phyloP scores from a whole-genome alignment of 495 filamentous ascomycete genomes.

The Apodospora peruviana region DNA sequence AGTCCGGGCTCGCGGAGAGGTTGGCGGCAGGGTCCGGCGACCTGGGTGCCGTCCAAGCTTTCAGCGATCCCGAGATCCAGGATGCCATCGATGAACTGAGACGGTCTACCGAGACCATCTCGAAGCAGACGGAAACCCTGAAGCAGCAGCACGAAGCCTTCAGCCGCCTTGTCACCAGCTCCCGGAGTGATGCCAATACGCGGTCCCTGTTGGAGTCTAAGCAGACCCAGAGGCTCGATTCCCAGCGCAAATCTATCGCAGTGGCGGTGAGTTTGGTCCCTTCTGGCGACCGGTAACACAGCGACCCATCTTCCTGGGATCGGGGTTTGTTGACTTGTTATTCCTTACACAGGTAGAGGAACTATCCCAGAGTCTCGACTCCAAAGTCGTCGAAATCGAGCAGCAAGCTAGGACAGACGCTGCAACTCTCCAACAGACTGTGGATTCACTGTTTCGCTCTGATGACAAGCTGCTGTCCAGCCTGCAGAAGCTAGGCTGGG shows the following conservation, averaged over 20 bases:
- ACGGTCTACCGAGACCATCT: constrained; percentile 40
- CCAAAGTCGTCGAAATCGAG: constrained; percentile 36
- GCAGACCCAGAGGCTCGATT: constrained; percentile 26
- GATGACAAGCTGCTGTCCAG: constrained; percentile 44
- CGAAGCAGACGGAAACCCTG: constrained; percentile 38
- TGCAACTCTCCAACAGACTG: constrained; percentile 24
- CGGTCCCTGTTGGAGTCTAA: constrained; percentile 22
- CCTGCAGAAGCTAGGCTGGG: constrained; percentile 43
- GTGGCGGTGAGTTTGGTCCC: constrained; percentile 21
- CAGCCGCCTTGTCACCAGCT: constrained; percentile 26
- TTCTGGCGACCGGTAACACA: neutral
- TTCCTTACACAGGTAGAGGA: constrained; percentile 29
- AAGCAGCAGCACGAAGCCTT: constrained; percentile 40
- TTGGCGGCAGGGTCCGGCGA: constrained; percentile 31
- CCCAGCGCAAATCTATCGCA: constrained; percentile 24
- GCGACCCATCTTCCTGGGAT: too few species aligned
- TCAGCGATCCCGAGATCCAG: constrained; percentile 36
- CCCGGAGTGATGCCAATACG: constrained; percentile 18
- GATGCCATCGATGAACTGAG: constrained; percentile 40
- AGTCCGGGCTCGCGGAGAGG: constrained; percentile 29
- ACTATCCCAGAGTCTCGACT: constrained; percentile 30
- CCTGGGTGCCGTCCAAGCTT: constrained; percentile 23
- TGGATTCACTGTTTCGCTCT: constrained; percentile 31
- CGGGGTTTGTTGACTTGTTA: neutral
- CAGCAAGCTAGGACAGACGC: constrained; percentile 22